Evolutionary conservation across 371 early-diverging fungal species (phyloP).

Genomic region (Circinella minor): DNA sequence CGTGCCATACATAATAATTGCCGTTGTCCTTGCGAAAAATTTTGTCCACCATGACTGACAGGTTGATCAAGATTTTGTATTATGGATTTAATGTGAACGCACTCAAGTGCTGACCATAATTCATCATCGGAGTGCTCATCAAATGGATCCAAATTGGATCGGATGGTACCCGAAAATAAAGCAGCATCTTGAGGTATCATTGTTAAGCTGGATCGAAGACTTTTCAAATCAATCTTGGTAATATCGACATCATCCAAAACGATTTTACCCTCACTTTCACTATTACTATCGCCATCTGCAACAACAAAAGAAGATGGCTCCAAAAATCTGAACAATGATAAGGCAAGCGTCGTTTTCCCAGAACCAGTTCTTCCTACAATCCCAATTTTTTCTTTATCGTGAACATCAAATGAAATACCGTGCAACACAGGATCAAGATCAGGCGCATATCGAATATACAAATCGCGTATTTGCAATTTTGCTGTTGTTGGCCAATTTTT

Average conservation of each 20-base stretch:
- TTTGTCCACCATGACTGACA: slow-evolving; percentile 65
- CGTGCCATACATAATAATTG: slow-evolving; percentile 80
- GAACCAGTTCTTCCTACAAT: slow-evolving; percentile 81
- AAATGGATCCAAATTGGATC: slow-evolving; percentile 77
- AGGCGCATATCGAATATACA: slow-evolving; percentile 71
- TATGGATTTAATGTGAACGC: slow-evolving; percentile 46
- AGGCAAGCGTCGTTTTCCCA: slow-evolving; percentile 79
- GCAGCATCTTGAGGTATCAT: slow-evolving; percentile 89
- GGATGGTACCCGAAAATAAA: slow-evolving; percentile 77
- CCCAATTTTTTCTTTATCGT: slow-evolving; percentile 75
- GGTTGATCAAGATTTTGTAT: slow-evolving; percentile 38
- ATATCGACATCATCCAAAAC: slow-evolving; percentile 82
- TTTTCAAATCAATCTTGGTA: slow-evolving; percentile 68
- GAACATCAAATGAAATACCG: slow-evolving; percentile 65
- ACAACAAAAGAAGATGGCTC: slow-evolving; percentile 51
- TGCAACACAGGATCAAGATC: slow-evolving; percentile 70
- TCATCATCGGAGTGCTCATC: slow-evolving; percentile 60
- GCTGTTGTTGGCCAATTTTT: slow-evolving; percentile 1
- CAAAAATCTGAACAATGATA: slow-evolving; percentile 79
- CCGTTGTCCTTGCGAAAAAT: slow-evolving; percentile 76
- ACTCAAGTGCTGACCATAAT: slow-evolving; percentile 74
- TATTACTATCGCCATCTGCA: slow-evolving; percentile 23
- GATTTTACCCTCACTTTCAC: slow-evolving; percentile 71
- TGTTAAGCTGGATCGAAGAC: slow-evolving; percentile 73
- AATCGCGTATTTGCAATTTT: slow-evolving; percentile 34